These are phyloP conservation scores for Gossypium gossypioides DNA, from an alignment of 441 rosid genomes.

Conservation along the genomic window DNA sequence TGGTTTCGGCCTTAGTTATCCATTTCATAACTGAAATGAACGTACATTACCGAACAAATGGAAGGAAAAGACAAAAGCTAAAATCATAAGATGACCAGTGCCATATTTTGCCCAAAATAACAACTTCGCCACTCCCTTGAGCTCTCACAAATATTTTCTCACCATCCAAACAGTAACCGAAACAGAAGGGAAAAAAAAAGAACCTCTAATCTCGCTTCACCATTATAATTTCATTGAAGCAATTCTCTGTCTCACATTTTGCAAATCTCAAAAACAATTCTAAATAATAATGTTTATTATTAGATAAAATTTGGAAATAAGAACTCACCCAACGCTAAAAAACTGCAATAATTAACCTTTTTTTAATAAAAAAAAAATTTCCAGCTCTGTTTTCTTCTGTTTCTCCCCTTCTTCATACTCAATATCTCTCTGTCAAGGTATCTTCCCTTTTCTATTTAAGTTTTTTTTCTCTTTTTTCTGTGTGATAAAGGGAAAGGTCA, in stretches of 20 bases:
- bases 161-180: not conserved
- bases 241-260: not conserved
- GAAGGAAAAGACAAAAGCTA: too few relatives aligned
- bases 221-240: not conserved
- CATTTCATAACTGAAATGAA: too few relatives aligned
- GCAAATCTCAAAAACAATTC: not conserved
- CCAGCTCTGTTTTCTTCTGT: too few relatives aligned
- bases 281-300: too few relatives aligned
- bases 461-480: too few relatives aligned
- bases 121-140: not conserved
- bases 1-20: too few relatives aligned
- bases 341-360: not conserved
- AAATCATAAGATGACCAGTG: too few relatives aligned
- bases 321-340: not conserved
- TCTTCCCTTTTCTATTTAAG: too few relatives aligned
- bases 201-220: not conserved
- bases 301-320: too few relatives aligned
- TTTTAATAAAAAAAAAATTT: not conserved
- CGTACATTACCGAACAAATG: too few relatives aligned
- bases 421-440: too few relatives aligned
- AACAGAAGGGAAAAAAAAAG: not conserved
- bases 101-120: not conserved
- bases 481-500: not conserved
- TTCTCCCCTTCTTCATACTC: too few relatives aligned
- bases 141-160: not conserved